A percentile compares a stretch with the other conserved stretches of the same genome.
Conservation (phyloP, 1,284 basidiomycete genomes). For the Gomphus sp. region DNA sequence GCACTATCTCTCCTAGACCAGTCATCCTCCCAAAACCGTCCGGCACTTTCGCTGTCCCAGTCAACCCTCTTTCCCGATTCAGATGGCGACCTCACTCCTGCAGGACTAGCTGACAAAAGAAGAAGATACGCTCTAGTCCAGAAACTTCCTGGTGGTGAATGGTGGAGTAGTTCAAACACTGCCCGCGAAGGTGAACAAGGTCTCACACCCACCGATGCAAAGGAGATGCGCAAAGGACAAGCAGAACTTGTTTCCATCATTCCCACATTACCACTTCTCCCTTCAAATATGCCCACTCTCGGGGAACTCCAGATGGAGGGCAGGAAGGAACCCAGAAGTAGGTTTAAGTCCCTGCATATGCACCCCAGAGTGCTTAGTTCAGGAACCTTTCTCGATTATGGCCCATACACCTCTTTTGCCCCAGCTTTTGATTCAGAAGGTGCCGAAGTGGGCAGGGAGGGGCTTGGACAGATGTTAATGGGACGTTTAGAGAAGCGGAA, state of each 20-base stretch:
- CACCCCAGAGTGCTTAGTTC: conserved; percentile 41
- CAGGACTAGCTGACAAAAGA: conserved; percentile 17
- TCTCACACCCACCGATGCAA: conserved; percentile 22
- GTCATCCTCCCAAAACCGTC: conserved; percentile 40
- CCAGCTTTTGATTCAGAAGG: conserved; percentile 68
- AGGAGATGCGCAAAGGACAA: conserved; percentile 47
- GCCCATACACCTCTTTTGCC: conserved; percentile 62
- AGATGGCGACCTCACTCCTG: conserved; percentile 18
- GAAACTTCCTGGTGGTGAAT: conserved; percentile 61
- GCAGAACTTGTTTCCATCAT: conserved; percentile 68
- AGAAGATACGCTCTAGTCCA: conserved; percentile 68
- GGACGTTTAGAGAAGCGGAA: conserved; percentile 20
- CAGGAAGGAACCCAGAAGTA: conserved; percentile 7
- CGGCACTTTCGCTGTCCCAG: conserved; percentile 34
- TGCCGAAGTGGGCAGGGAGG: conserved; percentile 48
- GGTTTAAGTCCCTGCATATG: conserved; percentile 27
- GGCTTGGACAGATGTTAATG: conserved; percentile 50
- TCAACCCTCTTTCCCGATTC: conserved; percentile 19
- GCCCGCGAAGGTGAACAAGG: conserved; percentile 28
- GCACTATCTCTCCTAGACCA: conserved; percentile 63
- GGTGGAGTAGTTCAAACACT: conserved; percentile 68
- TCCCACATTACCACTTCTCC: conserved; percentile 40
- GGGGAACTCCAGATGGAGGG: conserved; percentile 16
- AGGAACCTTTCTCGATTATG: conserved; percentile 68
- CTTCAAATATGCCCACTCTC: conserved; percentile 25